Evolutionary conservation across 202 grass and related monocot genomes (phyloP), one percentile per base, ranked within the genome.

Genomic region (Brachypodium distachyon): DNA sequence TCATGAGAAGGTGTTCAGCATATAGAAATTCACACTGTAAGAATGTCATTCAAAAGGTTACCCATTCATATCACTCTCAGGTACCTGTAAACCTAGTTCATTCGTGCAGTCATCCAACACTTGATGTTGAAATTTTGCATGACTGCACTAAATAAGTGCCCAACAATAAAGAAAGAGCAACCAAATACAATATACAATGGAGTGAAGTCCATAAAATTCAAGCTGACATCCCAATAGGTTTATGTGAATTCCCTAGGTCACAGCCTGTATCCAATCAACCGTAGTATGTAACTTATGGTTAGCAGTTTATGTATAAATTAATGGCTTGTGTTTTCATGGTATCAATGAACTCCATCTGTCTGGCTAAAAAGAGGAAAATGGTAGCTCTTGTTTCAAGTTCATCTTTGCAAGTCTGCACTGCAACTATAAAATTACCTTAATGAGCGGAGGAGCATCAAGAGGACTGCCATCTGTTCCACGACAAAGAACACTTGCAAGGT

Each of bases 401-500:
- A 72, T 61, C 8, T 70, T 12, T n/a, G 3, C n/a, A 54, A 17
- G 9, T 84, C 13, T 29, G 34, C 33, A 51, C 13, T 29, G 34
- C 33, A 51, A 28, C 13, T 65, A 73, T 22, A n/a, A 5, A 14
- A 80, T 52, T 85, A 99, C 96, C 96, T 87, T 99, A 48, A 96
- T 77, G 51, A 99, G 36, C 81, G 92, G 96, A 85, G 96, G 96
- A 83, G 92, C 77, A 78, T 83, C 76, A 77, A 96, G 87, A 72
- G 96, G 91, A 72, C 82, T 69, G 49, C 96, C 96, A 93, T 99
- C 82, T 27, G 72, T 68, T 73, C 88, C 91, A 60, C 96, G 96
- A 64, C 96, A 99, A 85, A 99, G 96, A 80, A 99, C 87, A 61
- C 96, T 99, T 37, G 92, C 87, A 72, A 99, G 87, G 79, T 99